A percentile compares a stretch with the other conserved stretches of the same genome.
phyloP scores from a whole-genome alignment of 202 grass and related monocot species.

The Saccharum hybrid region DNA sequence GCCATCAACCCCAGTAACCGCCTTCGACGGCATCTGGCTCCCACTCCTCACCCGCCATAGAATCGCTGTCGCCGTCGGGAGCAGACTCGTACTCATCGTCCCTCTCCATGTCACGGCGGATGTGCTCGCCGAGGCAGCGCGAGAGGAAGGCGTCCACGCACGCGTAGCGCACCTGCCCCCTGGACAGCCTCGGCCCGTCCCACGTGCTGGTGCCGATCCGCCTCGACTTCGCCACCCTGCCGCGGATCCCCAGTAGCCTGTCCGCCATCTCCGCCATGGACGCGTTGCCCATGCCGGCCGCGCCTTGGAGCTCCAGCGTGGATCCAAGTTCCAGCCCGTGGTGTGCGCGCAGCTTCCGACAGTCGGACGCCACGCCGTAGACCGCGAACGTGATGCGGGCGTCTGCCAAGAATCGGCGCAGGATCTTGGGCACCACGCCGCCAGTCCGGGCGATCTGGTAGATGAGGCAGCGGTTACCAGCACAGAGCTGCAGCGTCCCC shows the following conservation, averaged over 20 bases:
- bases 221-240: no score
- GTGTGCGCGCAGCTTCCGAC: no score
- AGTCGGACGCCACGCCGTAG: slow-evolving; percentile 14
- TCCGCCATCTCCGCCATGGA: no score
- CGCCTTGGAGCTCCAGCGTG: no score
- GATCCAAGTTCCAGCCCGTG: no score
- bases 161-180: no score
- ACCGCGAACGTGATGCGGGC: slow-evolving; percentile 20
- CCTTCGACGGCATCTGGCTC: neutral
- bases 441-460: slow-evolving; percentile 29
- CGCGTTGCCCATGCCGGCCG: no score
- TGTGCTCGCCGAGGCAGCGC: neutral
- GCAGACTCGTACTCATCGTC: neutral
- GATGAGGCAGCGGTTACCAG: slow-evolving; percentile 33
- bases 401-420: slow-evolving; percentile 11
- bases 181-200: no score
- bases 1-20: neutral
- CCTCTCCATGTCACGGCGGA: neutral
- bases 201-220: no score
- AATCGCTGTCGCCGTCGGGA: neutral
- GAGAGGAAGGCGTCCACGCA: neutral
- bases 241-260: no score
- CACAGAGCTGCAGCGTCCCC: slow-evolving; percentile 44
- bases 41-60: neutral
- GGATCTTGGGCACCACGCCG: neutral